Evolutionary conservation across 169 alveolate species (phyloP).

Genomic region (Neospora caninum): DNA sequence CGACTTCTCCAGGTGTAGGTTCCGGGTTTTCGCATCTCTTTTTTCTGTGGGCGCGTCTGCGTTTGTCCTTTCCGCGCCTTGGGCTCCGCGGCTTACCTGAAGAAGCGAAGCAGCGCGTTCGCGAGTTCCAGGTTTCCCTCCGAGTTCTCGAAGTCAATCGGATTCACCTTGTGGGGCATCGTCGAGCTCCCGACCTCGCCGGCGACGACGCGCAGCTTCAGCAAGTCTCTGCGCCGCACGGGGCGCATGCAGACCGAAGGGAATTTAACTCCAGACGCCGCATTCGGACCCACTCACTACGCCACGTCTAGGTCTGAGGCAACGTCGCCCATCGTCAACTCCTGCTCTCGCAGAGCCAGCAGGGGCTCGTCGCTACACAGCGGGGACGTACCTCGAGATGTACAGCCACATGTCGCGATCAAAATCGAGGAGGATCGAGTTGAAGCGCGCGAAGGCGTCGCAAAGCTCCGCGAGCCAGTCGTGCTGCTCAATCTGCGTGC

Average conservation of each 20-base stretch:
- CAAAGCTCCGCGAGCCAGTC: slow-evolving; percentile 89
- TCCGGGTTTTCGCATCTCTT: too few relatives aligned
- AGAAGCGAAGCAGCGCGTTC: slow-evolving; percentile 84
- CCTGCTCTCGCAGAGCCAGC: too few relatives aligned
- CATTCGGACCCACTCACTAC: not conserved
- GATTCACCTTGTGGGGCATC: slow-evolving; percentile 98
- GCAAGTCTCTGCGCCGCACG: slow-evolving; percentile 72
- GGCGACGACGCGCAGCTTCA: slow-evolving; percentile 69
- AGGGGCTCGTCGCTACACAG: too few relatives aligned
- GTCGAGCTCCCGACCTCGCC: slow-evolving; percentile 97
- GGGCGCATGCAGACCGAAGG: not conserved
- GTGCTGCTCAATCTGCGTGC: slow-evolving; percentile 96
- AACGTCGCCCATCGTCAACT: too few relatives aligned
- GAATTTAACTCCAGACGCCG: not conserved
- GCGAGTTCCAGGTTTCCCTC: slow-evolving; percentile 96
- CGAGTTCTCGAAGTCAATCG: slow-evolving; percentile 96
- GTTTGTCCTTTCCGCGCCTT: too few relatives aligned
- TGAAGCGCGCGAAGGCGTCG: slow-evolving; percentile 82
- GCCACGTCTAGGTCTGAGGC: too few relatives aligned
- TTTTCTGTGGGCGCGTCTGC: too few relatives aligned
- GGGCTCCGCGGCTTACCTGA: too few relatives aligned
- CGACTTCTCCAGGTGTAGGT: too few relatives aligned
- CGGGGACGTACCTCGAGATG: slow-evolving; percentile 76
- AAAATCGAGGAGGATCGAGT: slow-evolving; percentile 89
- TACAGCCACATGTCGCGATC: slow-evolving; percentile 95